Conservation (phyloP, 805 yeast genomes). For the Saccharomycopsis sp. region DNA sequence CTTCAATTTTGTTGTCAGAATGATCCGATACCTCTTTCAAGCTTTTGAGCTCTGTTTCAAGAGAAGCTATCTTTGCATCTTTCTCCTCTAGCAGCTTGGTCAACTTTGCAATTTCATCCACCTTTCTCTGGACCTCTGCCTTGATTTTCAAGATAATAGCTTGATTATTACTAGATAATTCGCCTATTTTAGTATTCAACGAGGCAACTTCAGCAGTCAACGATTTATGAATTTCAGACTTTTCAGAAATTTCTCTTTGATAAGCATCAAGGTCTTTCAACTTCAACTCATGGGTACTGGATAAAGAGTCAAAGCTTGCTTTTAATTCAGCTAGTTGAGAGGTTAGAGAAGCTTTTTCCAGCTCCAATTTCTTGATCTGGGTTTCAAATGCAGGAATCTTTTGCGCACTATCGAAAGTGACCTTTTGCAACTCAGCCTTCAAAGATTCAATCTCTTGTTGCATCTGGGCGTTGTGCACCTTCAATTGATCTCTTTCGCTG, state of each 20-base stretch:
- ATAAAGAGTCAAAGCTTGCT: conserved; percentile 22
- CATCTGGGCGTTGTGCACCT: conserved; percentile 16
- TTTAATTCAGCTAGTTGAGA: conserved; percentile 26
- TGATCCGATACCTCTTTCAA: neutral
- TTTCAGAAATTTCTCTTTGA: conserved; percentile 27
- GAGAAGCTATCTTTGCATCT: neutral
- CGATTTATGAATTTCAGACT: conserved; percentile 9
- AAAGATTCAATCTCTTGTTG: conserved; percentile 26
- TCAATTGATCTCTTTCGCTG: conserved; percentile 17
- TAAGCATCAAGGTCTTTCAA: conserved; percentile 29
- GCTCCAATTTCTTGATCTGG: conserved; percentile 22
- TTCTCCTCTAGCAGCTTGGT: neutral
- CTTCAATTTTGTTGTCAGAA: neutral
- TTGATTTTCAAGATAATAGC: conserved; percentile 12
- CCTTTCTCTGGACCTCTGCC: conserved; percentile 1
- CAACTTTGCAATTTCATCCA: neutral
- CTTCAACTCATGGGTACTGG: conserved; percentile 21
- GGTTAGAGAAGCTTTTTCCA: conserved; percentile 24
- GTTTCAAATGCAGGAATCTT: neutral
- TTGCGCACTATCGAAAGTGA: neutral
- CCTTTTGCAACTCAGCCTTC: conserved; percentile 23
- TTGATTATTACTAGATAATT: conserved; percentile 8
- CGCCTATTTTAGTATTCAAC: conserved; percentile 19
- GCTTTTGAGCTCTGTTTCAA: neutral
- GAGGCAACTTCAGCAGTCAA: conserved; percentile 19